These are phyloP conservation scores for Stentor coeruleus DNA, from an alignment of 73 alveolate genomes.

Conservation along the genomic window DNA sequence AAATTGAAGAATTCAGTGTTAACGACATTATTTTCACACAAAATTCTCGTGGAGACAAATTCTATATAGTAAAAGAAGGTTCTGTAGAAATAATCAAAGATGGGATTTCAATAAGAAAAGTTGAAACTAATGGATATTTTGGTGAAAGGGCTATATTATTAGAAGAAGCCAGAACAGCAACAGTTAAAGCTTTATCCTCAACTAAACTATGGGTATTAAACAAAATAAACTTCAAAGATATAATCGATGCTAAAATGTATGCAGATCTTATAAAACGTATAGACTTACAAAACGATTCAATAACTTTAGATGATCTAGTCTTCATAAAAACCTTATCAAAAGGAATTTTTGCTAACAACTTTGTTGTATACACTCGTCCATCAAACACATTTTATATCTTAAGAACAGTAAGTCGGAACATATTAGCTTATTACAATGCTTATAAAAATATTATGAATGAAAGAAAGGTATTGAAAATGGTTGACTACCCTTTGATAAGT, in stretches of 20 bases:
- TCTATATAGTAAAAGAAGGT: not conserved
- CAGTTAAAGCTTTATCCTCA: not conserved
- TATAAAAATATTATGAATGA: slow-evolving; percentile 40
- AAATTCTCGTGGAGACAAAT: not conserved
- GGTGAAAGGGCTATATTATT: not conserved
- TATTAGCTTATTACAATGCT: slow-evolving; percentile 32
- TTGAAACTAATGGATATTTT: not conserved
- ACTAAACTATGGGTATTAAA: not conserved
- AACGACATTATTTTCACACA: not conserved
- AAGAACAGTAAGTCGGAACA: slow-evolving; percentile 36
- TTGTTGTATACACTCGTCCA: slow-evolving; percentile 33
- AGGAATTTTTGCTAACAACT: slow-evolving; percentile 55
- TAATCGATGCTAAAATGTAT: no score
- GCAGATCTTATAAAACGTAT: no score
- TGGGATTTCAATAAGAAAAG: no score
- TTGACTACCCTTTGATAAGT: slow-evolving; percentile 49
- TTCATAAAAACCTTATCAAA: slow-evolving; percentile 40
- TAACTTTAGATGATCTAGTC: slow-evolving; percentile 31
- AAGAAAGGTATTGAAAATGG: slow-evolving; percentile 27
- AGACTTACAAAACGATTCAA: slow-evolving; percentile 19
- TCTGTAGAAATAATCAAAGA: not conserved
- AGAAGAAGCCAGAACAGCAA: not conserved
- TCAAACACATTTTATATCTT: slow-evolving; percentile 42
- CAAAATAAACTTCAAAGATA: slow-evolving; percentile 72
- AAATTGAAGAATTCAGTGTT: not conserved